These are phyloP conservation scores for Phytophthora colocasiae DNA, from an alignment of 352 stramenopile species.

Conservation along the genomic window DNA sequence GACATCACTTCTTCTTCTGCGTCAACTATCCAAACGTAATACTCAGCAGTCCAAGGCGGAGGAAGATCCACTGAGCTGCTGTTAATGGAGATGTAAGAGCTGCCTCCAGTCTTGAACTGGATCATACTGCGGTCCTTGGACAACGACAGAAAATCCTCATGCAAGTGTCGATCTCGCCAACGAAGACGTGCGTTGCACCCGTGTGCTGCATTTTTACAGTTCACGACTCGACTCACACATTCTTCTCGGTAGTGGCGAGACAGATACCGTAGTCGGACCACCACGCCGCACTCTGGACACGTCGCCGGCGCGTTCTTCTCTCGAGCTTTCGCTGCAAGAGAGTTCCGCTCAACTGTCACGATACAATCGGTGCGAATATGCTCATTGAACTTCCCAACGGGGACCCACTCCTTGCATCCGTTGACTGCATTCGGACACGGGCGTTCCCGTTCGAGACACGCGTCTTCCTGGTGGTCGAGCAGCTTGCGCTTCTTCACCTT, in stretches of 20 bases:
- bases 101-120: slow-evolving; percentile 55
- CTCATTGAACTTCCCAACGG: slow-evolving; percentile 59
- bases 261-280: slow-evolving; percentile 49
- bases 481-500: slow-evolving; percentile 70
- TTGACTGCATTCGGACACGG: slow-evolving; percentile 67
- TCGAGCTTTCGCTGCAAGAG: slow-evolving; percentile 50
- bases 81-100: slow-evolving; percentile 51
- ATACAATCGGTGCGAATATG: slow-evolving; percentile 58
- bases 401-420: slow-evolving; percentile 76
- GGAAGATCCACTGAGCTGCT: slow-evolving; percentile 45
- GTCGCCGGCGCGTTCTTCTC: slow-evolving; percentile 54
- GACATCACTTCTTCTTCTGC: slow-evolving; percentile 60
- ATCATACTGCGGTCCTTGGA: slow-evolving; percentile 56
- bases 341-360: slow-evolving; percentile 63
- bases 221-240: slow-evolving; percentile 70
- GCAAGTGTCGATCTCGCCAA: slow-evolving; percentile 74
- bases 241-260: slow-evolving; percentile 48
- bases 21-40: slow-evolving; percentile 66
- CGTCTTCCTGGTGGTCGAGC: slow-evolving; percentile 83
- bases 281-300: slow-evolving; percentile 63
- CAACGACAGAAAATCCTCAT: slow-evolving; percentile 67
- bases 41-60: slow-evolving; percentile 77
- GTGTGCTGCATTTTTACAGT: slow-evolving; percentile 72
- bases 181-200: slow-evolving; percentile 64
- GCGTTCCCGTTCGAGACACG: slow-evolving; percentile 69